Evolutionary conservation across 2,329 filamentous ascomycete genomes (phyloP), one percentile per base, ranked within the genome.

Genomic region (Pseudogymnoascus sp.): DNA sequence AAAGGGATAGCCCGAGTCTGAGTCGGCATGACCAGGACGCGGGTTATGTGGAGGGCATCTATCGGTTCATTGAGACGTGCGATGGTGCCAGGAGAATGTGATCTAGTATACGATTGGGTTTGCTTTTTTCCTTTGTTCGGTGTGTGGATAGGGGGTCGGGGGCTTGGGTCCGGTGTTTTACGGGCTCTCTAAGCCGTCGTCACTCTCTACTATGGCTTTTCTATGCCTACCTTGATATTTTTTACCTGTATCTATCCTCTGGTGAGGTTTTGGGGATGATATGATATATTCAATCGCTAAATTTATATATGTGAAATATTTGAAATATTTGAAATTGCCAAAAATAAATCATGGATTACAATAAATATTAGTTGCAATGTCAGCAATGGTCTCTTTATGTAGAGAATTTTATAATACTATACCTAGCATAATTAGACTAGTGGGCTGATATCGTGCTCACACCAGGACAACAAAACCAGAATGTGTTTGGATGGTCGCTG

Each of bases 61-160:
- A 87, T 69, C 79, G 79, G 60, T 89, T 89, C 70, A 77, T 89
- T 64, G 82, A 86, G 68, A 81, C 87, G 67, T 87, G 86, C 68
- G 85, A 88, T 72, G 69, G 67, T 40, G 63, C 67, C 19, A 65
- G 66, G 46, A 67, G 70, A 46, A 65, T 66, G 53, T 64, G 42
- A 60, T 29, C 33, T 23, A 5, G 4, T 26, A 3, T 21, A 60
- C 7, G 33, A 42, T 15, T 35, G 56, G 13, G n/a, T 7, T 50
- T 50, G 15, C 44, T 50, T 56, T 10, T 56, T 56, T 56, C 50
- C n/a, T 56, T 56, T 56, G 50, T 56, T 21, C 31, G 50, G 29
- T 56, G 9, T n/a, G 50, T 19, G 50, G 9, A 56, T 56, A 33
- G 26, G 50, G 50, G 50, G 50, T 33, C 10, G 50, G 50, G 50